phyloP scores from a whole-genome alignment of 1,284 basidiomycete genomes.

The Ceratorhiza oryzae-sativae region DNA sequence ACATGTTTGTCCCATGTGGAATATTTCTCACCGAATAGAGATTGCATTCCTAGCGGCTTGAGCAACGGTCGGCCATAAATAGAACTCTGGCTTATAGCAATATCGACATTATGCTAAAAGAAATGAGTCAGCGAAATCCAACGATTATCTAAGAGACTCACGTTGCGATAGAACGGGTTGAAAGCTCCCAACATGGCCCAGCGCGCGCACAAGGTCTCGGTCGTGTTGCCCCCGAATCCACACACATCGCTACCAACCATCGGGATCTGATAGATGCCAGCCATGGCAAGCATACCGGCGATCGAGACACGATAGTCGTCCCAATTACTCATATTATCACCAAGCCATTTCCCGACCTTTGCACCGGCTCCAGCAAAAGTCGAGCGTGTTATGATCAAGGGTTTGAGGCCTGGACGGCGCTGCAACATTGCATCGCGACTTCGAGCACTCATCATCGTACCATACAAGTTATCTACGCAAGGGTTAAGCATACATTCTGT shows the following conservation, averaged over 20 bases:
- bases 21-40: slow-evolving; percentile 58
- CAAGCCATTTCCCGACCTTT: slow-evolving; percentile 73
- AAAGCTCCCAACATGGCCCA: slow-evolving; percentile 75
- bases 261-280: slow-evolving; percentile 67
- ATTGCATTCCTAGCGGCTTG: slow-evolving; percentile 67
- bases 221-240: slow-evolving; percentile 58
- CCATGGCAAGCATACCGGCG: slow-evolving; percentile 68
- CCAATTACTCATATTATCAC: slow-evolving; percentile 58
- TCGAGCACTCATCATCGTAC: slow-evolving; percentile 71
- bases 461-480: slow-evolving; percentile 65
- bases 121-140: slow-evolving; percentile 20
- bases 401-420: slow-evolving; percentile 64
- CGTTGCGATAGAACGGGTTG: slow-evolving; percentile 75
- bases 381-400: slow-evolving; percentile 74
- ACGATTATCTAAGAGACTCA: slow-evolving; percentile 49
- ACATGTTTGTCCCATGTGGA: neutral
- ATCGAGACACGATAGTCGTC: slow-evolving; percentile 56
- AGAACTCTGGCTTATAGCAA: slow-evolving; percentile 69
- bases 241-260: slow-evolving; percentile 76
- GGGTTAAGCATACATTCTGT: neutral
- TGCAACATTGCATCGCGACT: slow-evolving; percentile 68
- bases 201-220: slow-evolving; percentile 67
- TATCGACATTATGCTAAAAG: slow-evolving; percentile 66
- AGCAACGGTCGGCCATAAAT: slow-evolving; percentile 65
- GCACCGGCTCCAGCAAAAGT: slow-evolving; percentile 72